Evolutionary conservation across 768 basidiomycete species (phyloP), one percentile per base, ranked within the genome.

Genomic region (Hericium erinaceus): DNA sequence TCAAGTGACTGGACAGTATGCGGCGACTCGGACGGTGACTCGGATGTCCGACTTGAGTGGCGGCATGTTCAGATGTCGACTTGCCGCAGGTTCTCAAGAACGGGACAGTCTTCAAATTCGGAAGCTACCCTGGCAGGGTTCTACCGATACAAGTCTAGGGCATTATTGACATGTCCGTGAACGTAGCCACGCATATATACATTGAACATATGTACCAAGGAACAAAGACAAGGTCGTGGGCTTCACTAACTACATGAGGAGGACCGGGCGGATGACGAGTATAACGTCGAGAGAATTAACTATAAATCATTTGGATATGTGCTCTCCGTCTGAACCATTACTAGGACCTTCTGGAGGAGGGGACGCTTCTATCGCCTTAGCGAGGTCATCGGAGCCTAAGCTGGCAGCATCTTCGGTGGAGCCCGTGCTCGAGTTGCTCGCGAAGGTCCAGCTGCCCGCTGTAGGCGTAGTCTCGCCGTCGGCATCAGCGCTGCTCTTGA

Each of bases 381-480:
- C 22, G 40, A 55, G 53, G 20, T 58, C 62, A 51, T 58, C 53
- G 10, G 62, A 61, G 8, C 58, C 57, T 33, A 33, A 10, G 40
- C 54, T 54, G 4, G 54, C 60, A 18, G 38, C 38, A 54, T 61
- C 60, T 20, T 56, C 58, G 20, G 60, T 44, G 2, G 60, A 61
- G 18, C 60, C 58, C 46, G 54, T 46, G 46, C 62, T 61, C 64
- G 60, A 61, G 22, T 58, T 72, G 57, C 80, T 78, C n/a, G 82
- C 73, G 64, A 86, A 79, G 24, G 82, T 85, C 84, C 86, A 87
- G 64, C 84, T 84, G 12, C 83, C 85, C 8, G 79, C 77, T 3
- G 84, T 87, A 0, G 87, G 83, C 48, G 83, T 85, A 50, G 77
- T 70, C 49, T 80, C 77, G 3, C 77, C 76, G 20, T 76, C 77